Conservation (phyloP, 1,284 basidiomycete species). For the Pascua sp. region DNA sequence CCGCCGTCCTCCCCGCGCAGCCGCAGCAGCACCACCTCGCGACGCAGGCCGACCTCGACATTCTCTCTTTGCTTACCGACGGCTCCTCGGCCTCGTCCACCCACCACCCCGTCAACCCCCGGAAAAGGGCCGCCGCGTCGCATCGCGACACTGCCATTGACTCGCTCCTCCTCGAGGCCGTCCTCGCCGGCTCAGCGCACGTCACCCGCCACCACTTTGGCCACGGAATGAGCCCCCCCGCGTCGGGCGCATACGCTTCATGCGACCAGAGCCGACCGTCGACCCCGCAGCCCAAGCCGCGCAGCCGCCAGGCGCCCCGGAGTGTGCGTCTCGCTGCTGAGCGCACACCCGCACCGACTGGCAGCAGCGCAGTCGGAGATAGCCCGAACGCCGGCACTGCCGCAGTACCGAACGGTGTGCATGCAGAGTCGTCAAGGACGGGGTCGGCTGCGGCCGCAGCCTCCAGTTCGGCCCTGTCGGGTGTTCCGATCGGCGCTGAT, state of each 20-base stretch:
- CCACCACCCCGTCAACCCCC: not conserved
- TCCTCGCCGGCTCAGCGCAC: slow-evolving; percentile 42
- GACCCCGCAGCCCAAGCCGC: slow-evolving; percentile 13
- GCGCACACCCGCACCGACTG: slow-evolving; percentile 2
- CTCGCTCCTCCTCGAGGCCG: slow-evolving; percentile 45
- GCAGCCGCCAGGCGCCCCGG: slow-evolving; percentile 38
- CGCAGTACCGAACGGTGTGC: not conserved
- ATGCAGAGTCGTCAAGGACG: slow-evolving; percentile 1
- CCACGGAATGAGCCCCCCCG: slow-evolving; percentile 36
- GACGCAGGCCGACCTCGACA: slow-evolving; percentile 38
- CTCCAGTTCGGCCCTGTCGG: not conserved
- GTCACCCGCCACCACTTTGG: slow-evolving; percentile 47
- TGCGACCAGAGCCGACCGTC: slow-evolving; percentile 43
- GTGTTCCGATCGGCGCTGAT: not conserved
- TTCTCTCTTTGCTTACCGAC: slow-evolving; percentile 42
- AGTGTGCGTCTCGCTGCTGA: slow-evolving; percentile 31
- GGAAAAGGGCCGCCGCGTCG: slow-evolving; percentile 1
- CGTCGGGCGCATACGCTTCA: slow-evolving; percentile 40
- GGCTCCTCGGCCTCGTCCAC: slow-evolving; percentile 8
- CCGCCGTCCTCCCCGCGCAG: slow-evolving; percentile 55
- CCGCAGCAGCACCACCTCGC: slow-evolving; percentile 53
- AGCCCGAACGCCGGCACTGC: not conserved
- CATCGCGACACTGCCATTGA: slow-evolving; percentile 32
- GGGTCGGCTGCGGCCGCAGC: not conserved
- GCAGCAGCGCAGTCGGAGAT: not conserved